Percentiles rank a stretch among this genome's conserved stretches.
phyloP scores from a whole-genome alignment of 2,329 filamentous ascomycete genomes.

The Arthrobotrys sphaeroides region DNA sequence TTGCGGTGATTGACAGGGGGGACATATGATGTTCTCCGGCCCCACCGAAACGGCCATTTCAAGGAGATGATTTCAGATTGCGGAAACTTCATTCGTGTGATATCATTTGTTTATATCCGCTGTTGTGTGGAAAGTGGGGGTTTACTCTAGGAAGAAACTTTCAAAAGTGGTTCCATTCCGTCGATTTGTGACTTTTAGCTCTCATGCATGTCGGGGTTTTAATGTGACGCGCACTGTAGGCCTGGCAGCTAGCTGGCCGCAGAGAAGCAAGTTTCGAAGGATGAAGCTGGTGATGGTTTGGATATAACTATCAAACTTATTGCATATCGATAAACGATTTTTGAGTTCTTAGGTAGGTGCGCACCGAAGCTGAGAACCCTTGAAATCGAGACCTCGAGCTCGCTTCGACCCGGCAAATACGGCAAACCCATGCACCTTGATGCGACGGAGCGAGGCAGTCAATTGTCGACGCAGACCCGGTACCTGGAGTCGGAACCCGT shows the following conservation, averaged over 20 bases:
- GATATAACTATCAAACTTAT: no score
- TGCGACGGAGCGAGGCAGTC: slow-evolving; percentile 3
- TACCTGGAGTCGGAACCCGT: neutral
- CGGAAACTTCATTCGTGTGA: neutral
- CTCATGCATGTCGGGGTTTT: neutral
- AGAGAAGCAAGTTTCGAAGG: neutral
- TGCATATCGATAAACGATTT: no score
- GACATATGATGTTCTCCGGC: neutral
- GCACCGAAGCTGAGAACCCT: no score
- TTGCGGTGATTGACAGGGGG: slow-evolving; percentile 9
- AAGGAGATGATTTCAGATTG: neutral
- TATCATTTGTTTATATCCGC: slow-evolving; percentile 21
- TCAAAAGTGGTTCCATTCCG: no score
- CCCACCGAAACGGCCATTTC: neutral
- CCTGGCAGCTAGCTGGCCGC: slow-evolving; percentile 2
- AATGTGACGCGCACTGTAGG: neutral
- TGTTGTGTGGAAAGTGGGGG: slow-evolving; percentile 9
- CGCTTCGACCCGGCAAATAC: neutral
- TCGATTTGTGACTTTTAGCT: no score
- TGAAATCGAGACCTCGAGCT: no score
- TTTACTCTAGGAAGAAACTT: neutral
- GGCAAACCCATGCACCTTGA: neutral
- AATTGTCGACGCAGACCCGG: neutral
- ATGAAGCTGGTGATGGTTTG: neutral
- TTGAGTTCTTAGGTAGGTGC: no score